Evolutionary conservation across 169 alveolate genomes (phyloP).

Genomic region (Fabrea salina): DNA sequence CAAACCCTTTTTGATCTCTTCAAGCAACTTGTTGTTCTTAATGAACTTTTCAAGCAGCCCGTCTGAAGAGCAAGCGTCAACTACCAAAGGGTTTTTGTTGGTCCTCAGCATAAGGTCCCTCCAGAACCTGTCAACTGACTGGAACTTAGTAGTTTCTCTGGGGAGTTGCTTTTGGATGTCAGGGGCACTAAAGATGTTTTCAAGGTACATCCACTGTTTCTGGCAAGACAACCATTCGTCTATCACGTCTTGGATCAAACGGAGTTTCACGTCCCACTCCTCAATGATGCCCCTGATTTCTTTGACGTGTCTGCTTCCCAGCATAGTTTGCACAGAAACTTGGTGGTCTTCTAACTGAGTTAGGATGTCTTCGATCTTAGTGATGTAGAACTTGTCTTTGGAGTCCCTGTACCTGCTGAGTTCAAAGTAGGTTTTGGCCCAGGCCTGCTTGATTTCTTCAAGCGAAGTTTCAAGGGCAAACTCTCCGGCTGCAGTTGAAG

Average conservation of each 20-base stretch:
- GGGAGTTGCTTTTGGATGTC: slow-evolving; percentile 90
- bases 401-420: slow-evolving; percentile 83
- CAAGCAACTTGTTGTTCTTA: slow-evolving; percentile 73
- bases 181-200: slow-evolving; percentile 90
- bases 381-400: slow-evolving; percentile 84
- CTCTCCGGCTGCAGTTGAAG: slow-evolving; percentile 89
- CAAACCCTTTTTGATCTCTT: slow-evolving; percentile 79
- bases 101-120: slow-evolving; percentile 84
- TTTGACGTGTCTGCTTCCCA: slow-evolving; percentile 83
- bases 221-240: slow-evolving; percentile 90
- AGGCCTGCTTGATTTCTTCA: slow-evolving; percentile 79
- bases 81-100: slow-evolving; percentile 75
- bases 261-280: slow-evolving; percentile 88
- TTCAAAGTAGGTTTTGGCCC: slow-evolving; percentile 78
- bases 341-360: slow-evolving; percentile 87
- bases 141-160: slow-evolving; percentile 84
- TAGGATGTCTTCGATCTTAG: slow-evolving; percentile 82
- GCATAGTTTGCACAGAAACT: slow-evolving; percentile 83
- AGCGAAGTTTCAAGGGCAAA: slow-evolving; percentile 78
- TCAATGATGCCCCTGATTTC: slow-evolving; percentile 86
- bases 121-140: slow-evolving; percentile 90
- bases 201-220: slow-evolving; percentile 89
- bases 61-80: slow-evolving; percentile 81
- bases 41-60: slow-evolving; percentile 87
- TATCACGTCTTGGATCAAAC: slow-evolving; percentile 82